Base-by-base conservation (phyloP, 208 protist genomes). In the Crithidia mellificae region DNA sequence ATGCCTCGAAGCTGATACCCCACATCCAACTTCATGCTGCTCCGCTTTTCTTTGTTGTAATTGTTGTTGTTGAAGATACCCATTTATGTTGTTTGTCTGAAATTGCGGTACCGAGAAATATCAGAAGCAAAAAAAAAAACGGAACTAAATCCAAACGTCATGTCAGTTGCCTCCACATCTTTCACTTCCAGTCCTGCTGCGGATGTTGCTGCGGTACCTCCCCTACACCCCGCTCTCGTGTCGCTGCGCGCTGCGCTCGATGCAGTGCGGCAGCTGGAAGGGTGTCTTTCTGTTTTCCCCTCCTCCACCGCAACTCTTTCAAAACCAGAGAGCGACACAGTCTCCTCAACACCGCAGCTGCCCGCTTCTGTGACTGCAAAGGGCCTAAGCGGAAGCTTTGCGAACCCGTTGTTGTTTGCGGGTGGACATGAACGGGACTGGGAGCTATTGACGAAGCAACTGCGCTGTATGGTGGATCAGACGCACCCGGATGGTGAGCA, bases 201-300 rank as follows among this genome's bases (percentile, higher is more conserved):
- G 47, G 22, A 20, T 17, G n/a, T 22, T 7, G 32, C 62, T 7
- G 2, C 25, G 17, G 17, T 41, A 44, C 8, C 62, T 15, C 39
- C 44, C n/a, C 47, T 51, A 25, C 54, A 52, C 30, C 55, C n/a
- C 9, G 71, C 65, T 9, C 64, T 83, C 3, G 43, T 53, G 0
- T 25, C 46, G 2, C n/a, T 81, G 41, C 71, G 63, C 38, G n/a
- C 0, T 2, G 30, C 50, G 3, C 54, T 79, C 12, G 39, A 47
- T 22, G 43, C 53, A 1, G 44, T 77, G 6, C 57, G 69, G 11
- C 71, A 70, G 20, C 29, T 73, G 9, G 29, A 72, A 58, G 20
- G 24, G 6, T 63, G 57, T 29, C 29, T 63, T 32, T 20, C 2
- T 29, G 19, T 38, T 17, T 24, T 25, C 8, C 4, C 38, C 4